Evolutionary conservation across 805 yeast genomes (phyloP).

Genomic region (Saccharomycodes ludwigii): DNA sequence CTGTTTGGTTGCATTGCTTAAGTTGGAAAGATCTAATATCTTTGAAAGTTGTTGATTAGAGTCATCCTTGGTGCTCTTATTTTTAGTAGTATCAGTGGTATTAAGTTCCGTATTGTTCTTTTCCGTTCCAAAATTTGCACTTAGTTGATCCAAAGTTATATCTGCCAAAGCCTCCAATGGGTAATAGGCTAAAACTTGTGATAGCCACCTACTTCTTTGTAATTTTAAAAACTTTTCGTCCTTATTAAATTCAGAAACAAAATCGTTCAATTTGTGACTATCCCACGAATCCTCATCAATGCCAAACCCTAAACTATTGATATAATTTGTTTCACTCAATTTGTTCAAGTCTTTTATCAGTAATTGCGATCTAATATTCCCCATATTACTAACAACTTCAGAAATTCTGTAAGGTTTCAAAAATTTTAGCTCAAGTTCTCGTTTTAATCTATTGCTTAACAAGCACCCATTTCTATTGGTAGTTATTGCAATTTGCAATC

Average conservation of each 20-base stretch:
- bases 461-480: slow-evolving; percentile 88
- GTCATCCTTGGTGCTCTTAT: background rate
- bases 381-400: slow-evolving; percentile 55
- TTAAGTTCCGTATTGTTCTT: background rate
- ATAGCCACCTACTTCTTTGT: slow-evolving; percentile 69
- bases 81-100: background rate
- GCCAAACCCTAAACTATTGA: slow-evolving; percentile 23
- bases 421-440: slow-evolving; percentile 54
- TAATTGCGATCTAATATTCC: slow-evolving; percentile 45
- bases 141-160: slow-evolving; percentile 35
- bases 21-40: background rate
- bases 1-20: background rate
- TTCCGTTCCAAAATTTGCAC: slow-evolving; percentile 4
- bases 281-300: slow-evolving; percentile 62
- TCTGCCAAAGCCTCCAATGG: slow-evolving; percentile 57
- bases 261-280: slow-evolving; percentile 42
- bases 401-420: slow-evolving; percentile 52
- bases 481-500: slow-evolving; percentile 68
- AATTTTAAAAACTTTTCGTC: slow-evolving; percentile 37
- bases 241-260: slow-evolving; percentile 49
- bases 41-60: background rate
- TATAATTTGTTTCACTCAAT: slow-evolving; percentile 16
- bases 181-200: slow-evolving; percentile 83
- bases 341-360: slow-evolving; percentile 36
- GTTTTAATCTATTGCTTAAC: slow-evolving; percentile 63